phyloP scores from a whole-genome alignment of 108 stramenopile species.

The Aurantiochytrium sp. region DNA sequence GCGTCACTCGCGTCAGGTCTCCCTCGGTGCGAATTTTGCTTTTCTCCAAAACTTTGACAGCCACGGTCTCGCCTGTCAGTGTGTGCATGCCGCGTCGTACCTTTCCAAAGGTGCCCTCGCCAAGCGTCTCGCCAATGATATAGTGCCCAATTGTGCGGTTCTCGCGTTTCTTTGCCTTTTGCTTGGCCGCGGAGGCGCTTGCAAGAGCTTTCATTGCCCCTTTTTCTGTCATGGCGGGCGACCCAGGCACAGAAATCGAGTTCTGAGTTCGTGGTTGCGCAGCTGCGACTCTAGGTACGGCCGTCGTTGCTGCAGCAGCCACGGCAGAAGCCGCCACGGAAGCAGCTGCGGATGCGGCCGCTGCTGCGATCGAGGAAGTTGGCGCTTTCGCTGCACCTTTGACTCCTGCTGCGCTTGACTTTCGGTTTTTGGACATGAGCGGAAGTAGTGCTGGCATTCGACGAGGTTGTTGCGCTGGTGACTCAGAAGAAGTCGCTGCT shows the following conservation, averaged over 20 bases:
- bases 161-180: neutral
- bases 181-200: neutral
- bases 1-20: conserved; percentile 56
- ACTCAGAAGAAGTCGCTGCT: too few species aligned
- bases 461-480: too few species aligned
- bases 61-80: conserved; percentile 52
- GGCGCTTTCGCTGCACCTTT: too few species aligned
- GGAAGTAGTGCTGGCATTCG: too few species aligned
- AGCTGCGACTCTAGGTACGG: too few species aligned
- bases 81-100: conserved; percentile 40
- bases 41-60: conserved; percentile 56
- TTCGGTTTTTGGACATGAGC: too few species aligned
- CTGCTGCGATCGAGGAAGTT: too few species aligned
- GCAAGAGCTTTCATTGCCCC: neutral
- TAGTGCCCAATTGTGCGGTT: conserved; percentile 33
- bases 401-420: too few species aligned
- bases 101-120: conserved; percentile 59
- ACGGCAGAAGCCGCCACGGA: too few species aligned
- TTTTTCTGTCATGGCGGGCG: neutral
- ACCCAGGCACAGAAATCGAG: neutral
- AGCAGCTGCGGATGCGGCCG: too few species aligned
- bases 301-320: too few species aligned
- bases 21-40: conserved; percentile 40
- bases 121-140: conserved; percentile 48
- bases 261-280: too few species aligned